Evolutionary conservation across 148 eudicot genomes (phyloP).

Genomic region (Dysphania ambrosioides): DNA sequence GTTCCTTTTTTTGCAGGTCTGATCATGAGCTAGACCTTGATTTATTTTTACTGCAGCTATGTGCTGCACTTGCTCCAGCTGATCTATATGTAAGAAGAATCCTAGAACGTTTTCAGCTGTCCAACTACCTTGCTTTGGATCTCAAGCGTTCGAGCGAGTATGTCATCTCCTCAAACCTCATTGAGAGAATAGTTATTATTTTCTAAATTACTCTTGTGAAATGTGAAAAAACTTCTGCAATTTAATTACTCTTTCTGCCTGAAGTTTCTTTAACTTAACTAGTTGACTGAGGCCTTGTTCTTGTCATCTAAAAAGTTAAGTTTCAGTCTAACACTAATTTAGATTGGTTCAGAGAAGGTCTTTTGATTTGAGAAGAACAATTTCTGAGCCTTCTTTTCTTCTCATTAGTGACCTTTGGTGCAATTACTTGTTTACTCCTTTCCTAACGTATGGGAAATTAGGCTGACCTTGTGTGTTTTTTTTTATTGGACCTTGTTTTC

Average conservation of each 20-base stretch:
- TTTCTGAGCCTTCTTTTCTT: neutral
- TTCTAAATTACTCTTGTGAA: neutral
- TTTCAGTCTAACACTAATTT: neutral
- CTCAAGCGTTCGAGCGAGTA: conserved; percentile 80
- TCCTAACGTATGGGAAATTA: neutral
- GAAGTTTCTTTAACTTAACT: neutral
- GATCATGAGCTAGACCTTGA: conserved; percentile 80
- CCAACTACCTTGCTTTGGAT: conserved; percentile 59
- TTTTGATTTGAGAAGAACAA: neutral
- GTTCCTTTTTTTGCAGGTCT: conserved; percentile 53
- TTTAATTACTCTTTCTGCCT: neutral
- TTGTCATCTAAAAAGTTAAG: neutral
- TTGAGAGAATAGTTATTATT: neutral
- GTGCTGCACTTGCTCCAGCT: conserved; percentile 98
- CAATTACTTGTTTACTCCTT: neutral
- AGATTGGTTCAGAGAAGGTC: neutral
- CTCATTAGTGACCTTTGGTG: neutral
- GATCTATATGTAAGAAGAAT: conserved; percentile 72
- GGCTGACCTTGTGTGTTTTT: no score
- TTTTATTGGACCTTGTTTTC: no score
- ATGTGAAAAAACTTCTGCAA: conserved; percentile 1
- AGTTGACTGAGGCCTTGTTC: neutral
- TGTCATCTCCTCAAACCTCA: conserved; percentile 40
- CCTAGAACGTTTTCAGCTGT: conserved; percentile 74
- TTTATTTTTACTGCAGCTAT: conserved; percentile 80